Evolutionary conservation across 306 rosid genomes (phyloP).

Genomic region (Castanea mollissima): DNA sequence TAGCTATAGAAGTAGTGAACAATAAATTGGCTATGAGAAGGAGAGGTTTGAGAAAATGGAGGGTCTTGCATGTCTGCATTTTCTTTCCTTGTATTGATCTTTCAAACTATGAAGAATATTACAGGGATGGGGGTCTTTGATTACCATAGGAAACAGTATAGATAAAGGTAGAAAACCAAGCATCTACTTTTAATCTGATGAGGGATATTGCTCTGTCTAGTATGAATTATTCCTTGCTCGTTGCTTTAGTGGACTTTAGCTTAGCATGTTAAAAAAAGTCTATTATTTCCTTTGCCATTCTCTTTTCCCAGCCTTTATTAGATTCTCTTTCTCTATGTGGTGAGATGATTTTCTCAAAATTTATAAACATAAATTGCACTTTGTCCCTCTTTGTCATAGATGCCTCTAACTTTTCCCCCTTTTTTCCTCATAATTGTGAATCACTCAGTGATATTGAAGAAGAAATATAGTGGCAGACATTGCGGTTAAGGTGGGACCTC

Average conservation of each 20-base stretch:
- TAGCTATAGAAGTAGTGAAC: slow-evolving; percentile 33
- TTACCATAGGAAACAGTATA: neutral
- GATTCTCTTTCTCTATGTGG: neutral
- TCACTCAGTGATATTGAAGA: neutral
- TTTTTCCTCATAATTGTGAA: neutral
- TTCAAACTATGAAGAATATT: neutral
- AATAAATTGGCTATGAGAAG: slow-evolving; percentile 36
- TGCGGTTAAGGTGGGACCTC: slow-evolving; percentile 14
- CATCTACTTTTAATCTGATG: slow-evolving; percentile 5
- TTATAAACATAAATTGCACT: neutral
- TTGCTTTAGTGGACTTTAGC: too few relatives aligned
- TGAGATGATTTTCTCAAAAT: neutral
- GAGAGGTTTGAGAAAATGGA: slow-evolving; percentile 31
- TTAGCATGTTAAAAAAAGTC: too few relatives aligned
- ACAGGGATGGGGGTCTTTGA: neutral
- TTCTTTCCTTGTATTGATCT: slow-evolving; percentile 13
- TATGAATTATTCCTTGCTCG: too few relatives aligned
- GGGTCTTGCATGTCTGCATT: slow-evolving; percentile 39
- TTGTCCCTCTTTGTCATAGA: neutral
- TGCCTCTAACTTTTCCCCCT: neutral
- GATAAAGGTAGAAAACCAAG: neutral
- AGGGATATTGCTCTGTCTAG: neutral
- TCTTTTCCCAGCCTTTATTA: too few relatives aligned
- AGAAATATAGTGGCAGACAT: slow-evolving; percentile 20
- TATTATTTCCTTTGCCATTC: too few relatives aligned